These are phyloP conservation scores for Pelargonium cotyledonis DNA, from an alignment of 441 rosid genomes.

Conservation along the genomic window DNA sequence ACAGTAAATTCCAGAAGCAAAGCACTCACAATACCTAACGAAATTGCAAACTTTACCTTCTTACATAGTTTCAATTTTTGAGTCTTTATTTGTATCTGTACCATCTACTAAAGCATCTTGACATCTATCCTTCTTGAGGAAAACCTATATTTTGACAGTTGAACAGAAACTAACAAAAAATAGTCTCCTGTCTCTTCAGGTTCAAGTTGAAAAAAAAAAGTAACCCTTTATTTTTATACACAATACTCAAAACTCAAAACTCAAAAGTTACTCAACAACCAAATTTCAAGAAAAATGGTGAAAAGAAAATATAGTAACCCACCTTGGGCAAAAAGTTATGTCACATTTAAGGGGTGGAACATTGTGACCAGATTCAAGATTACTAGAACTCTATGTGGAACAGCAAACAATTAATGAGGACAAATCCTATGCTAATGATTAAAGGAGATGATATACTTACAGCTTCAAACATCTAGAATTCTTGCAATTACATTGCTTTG, in stretches of 20 bases:
- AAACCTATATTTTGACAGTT: neutral
- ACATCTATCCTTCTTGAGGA: neutral
- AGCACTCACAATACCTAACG: constrained; percentile 87
- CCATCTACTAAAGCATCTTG: neutral
- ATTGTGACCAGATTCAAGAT: neutral
- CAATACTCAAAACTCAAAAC: neutral
- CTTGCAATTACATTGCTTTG: constrained; percentile 59
- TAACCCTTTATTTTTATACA: neutral
- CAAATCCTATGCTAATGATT: too few relatives aligned
- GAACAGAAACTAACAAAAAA: neutral
- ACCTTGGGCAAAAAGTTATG: neutral
- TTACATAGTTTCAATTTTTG: neutral
- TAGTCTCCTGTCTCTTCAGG: neutral
- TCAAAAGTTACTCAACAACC: neutral
- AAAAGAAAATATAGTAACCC: neutral
- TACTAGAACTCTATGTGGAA: constrained; percentile 1
- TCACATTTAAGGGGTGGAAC: neutral
- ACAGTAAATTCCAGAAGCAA: constrained; percentile 79
- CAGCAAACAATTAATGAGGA: neutral
- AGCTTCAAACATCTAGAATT: constrained; percentile 61
- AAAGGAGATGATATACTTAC: constrained; percentile 35
- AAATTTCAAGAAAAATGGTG: neutral
- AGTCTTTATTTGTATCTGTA: neutral
- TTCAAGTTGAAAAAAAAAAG: neutral
- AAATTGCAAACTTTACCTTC: constrained; percentile 1